Evolutionary conservation across 78 protist species (phyloP), one percentile per base, ranked within the genome.

Genomic region (Goniomonas avonlea): DNA sequence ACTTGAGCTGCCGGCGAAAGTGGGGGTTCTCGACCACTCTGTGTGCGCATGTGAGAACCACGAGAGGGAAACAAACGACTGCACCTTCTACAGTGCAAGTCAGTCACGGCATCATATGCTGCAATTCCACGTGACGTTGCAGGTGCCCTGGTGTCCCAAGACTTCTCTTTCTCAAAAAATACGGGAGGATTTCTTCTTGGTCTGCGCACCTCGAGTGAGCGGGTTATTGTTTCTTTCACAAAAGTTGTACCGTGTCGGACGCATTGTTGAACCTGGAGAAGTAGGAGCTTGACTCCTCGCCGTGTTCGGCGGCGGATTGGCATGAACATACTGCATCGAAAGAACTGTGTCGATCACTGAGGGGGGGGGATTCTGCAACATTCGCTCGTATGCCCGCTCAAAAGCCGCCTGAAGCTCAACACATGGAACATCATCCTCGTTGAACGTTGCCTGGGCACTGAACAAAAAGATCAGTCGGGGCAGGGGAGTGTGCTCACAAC

Each of bases 391-490:
- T 39, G 75, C 75, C 7, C 75, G 48, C 75, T 68, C 75, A 32
- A 68, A 68, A 21, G 75, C 75, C 5, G 75, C 75, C 31, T 68
- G 75, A 1, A 68, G 75, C 56, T 68, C 75, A n/a, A n/a, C n/a
- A n/a, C n/a, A n/a, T n/a, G n/a, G n/a, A n/a, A n/a, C n/a, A n/a
- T n/a, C n/a, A n/a, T n/a, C n/a, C n/a, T n/a, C n/a, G n/a, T n/a
- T n/a, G n/a, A n/a, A n/a, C n/a, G n/a, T n/a, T n/a, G n/a, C n/a
- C n/a, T n/a, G n/a, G n/a, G n/a, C n/a, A n/a, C n/a, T n/a, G n/a
- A n/a, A n/a, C n/a, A n/a, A n/a, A n/a, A n/a, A n/a, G n/a, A n/a
- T n/a, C n/a, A n/a, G n/a, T n/a, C n/a, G n/a, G n/a, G n/a, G n/a
- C n/a, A n/a, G n/a, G n/a, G n/a, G n/a, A n/a, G n/a, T n/a, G n/a